A percentile compares a stretch with the other conserved stretches of the same genome.
These are phyloP conservation scores for Blastobotrys arbuscula DNA, from an alignment of 1,139 yeast species.

Conservation along the genomic window DNA sequence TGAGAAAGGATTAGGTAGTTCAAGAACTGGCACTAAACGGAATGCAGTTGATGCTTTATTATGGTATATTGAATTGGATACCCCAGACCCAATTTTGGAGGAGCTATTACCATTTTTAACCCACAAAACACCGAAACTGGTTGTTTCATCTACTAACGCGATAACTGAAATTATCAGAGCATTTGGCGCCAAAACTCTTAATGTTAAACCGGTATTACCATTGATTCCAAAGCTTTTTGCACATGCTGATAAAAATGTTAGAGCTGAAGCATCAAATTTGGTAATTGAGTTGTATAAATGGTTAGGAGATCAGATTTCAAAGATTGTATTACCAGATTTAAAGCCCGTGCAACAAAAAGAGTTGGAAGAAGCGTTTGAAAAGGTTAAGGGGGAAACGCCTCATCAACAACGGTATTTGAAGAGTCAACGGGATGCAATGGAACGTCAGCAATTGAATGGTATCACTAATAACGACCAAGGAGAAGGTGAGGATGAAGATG, in stretches of 20 bases:
- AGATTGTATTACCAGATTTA: slow-evolving; percentile 58
- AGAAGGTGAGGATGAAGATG: slow-evolving; percentile 28
- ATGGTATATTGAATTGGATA: slow-evolving; percentile 58
- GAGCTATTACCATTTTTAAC: slow-evolving; percentile 56
- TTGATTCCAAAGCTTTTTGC: slow-evolving; percentile 64
- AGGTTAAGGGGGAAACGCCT: slow-evolving; percentile 43
- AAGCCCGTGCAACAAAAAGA: slow-evolving; percentile 94
- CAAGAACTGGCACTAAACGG: slow-evolving; percentile 70
- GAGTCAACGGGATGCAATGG: slow-evolving; percentile 42
- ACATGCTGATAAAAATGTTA: slow-evolving; percentile 83
- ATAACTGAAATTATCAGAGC: slow-evolving; percentile 50
- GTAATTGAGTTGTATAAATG: slow-evolving; percentile 69
- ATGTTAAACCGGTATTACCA: slow-evolving; percentile 57
- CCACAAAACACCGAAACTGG: slow-evolving; percentile 71
- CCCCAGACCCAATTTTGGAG: slow-evolving; percentile 63
- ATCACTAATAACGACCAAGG: slow-evolving; percentile 23
- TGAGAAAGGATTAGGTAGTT: slow-evolving; percentile 75
- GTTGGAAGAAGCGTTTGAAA: slow-evolving; percentile 60
- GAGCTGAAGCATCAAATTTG: slow-evolving; percentile 69
- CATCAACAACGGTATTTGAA: slow-evolving; percentile 54
- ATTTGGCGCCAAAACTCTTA: slow-evolving; percentile 67
- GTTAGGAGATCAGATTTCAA: slow-evolving; percentile 63
- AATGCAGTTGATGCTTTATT: slow-evolving; percentile 59
- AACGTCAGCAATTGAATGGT: slow-evolving; percentile 25
- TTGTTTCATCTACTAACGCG: slow-evolving; percentile 60